Base-by-base conservation (phyloP, 2,329 filamentous ascomycete species). In the Trichophyton benhamiae region DNA sequence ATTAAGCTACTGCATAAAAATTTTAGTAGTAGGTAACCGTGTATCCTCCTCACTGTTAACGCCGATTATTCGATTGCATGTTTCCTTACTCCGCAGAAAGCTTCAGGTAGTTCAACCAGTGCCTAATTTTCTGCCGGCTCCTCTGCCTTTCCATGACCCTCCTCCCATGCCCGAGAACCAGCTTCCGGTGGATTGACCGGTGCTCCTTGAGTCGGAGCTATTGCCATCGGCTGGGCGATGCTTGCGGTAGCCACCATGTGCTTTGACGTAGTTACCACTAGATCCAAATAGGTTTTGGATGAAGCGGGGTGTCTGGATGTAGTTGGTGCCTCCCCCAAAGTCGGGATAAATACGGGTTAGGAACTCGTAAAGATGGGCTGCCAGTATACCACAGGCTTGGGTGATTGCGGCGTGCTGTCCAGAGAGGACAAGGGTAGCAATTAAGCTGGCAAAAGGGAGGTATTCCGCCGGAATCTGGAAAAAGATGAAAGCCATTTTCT, bases 311-410 rank as follows among this genome's bases (percentile, higher is more conserved):
- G 91, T 94, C 13, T 80, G 78, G 41, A 96, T 79, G 57, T 87
- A 80, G 70, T 91, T 95, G 59, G 78, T 80, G 0, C 94, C 94
- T 61, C 89, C 88, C 36, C 91, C 92, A 70, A 94, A 94, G 61
- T 88, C 84, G 3, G 94, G 94, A 80, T 91, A 97, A 48, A 96
- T 81, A 57, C 89, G 83, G 1, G 88, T 90, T 58, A 96, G 74
- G 70, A 97, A 99, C 72, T 97, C 89, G 74, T 90, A 95, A 20
- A 94, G 70, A 72, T 99, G 94, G 3, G 91, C 91, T 11, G 91
- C 89, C 49, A 95, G 66, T 9, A 99, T 79, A n/a, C 94, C 94
- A 38, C 83, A 88, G 3, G 84, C 73, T 69, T 95, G 85, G 3
- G 85, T 69, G 61, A 88, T 70, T 9, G 88, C 81, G 17, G 75